Percentiles rank a stretch among this genome's conserved stretches.
Conservation (phyloP, 352 stramenopile genomes). For the Pythium sukuiense region DNA sequence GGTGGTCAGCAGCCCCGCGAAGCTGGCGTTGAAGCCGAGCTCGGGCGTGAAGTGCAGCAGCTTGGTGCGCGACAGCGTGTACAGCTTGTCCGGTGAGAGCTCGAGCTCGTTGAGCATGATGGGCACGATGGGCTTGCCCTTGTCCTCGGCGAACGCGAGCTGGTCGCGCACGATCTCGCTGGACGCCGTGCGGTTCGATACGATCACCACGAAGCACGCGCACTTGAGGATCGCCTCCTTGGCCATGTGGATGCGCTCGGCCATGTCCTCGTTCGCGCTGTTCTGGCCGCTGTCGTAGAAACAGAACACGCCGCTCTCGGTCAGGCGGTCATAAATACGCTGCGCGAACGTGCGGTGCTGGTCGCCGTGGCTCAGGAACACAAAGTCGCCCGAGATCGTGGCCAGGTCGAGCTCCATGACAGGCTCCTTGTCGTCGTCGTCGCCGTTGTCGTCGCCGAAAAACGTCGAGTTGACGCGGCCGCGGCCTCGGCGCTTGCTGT, state of each 20-base stretch:
- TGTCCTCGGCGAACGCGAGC: conserved; percentile 80
- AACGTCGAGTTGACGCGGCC: conserved; percentile 17
- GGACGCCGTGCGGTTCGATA: conserved; percentile 60
- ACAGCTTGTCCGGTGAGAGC: conserved; percentile 72
- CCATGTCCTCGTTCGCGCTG: conserved; percentile 46
- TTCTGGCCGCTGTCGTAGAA: conserved; percentile 50
- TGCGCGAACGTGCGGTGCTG: conserved; percentile 64
- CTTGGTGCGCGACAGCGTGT: conserved; percentile 69
- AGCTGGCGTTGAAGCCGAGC: conserved; percentile 76
- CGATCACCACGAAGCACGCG: conserved; percentile 65
- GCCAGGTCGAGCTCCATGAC: conserved; percentile 30
- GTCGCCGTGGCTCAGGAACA: conserved; percentile 75
- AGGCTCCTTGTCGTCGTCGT: conserved; percentile 12
- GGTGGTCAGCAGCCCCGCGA: conserved; percentile 45
- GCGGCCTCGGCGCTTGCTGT: conserved; percentile 31
- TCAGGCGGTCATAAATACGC: conserved; percentile 56
- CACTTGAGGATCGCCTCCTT: conserved; percentile 84
- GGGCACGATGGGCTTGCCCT: conserved; percentile 65
- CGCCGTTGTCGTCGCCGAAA: conserved; percentile 7
- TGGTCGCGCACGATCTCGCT: conserved; percentile 81
- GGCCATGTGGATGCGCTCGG: conserved; percentile 57
- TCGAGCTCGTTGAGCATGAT: conserved; percentile 80
- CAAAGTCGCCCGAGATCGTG: conserved; percentile 48
- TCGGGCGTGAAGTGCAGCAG: conserved; percentile 81
- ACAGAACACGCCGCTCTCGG: conserved; percentile 50